Percentiles rank a stretch among this genome's conserved stretches.
These are phyloP conservation scores for Huntiella moniliformis DNA, from an alignment of 2,329 filamentous ascomycete species.

Conservation along the genomic window DNA sequence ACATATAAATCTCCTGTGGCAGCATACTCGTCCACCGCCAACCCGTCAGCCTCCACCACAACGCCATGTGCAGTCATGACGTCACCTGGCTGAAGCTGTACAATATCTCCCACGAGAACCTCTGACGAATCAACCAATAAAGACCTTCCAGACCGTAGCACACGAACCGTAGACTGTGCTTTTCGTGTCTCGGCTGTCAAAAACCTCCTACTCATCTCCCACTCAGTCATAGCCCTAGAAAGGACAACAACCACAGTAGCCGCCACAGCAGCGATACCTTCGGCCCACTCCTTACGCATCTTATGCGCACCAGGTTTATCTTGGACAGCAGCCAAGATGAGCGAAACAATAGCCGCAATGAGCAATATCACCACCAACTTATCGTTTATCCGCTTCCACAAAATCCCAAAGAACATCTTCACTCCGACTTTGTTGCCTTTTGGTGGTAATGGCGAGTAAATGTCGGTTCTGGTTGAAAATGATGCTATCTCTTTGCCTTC, in stretches of 20 bases:
- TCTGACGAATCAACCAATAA: conserved; percentile 52
- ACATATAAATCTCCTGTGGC: conserved; percentile 60
- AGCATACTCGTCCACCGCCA: conserved; percentile 49
- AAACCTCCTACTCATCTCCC: conserved; percentile 66
- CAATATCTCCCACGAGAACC: conserved; percentile 53
- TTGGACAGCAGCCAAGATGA: conserved; percentile 58
- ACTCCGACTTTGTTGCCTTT: neutral
- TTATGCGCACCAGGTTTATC: conserved; percentile 34
- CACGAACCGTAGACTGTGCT: conserved; percentile 54
- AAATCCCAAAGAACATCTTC: conserved; percentile 4
- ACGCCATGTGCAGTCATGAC: conserved; percentile 56
- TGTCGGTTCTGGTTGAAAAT: too few species aligned
- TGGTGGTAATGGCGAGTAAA: neutral
- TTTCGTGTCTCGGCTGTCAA: conserved; percentile 67
- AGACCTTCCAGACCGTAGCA: conserved; percentile 54
- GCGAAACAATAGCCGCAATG: conserved; percentile 51
- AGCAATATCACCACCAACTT: conserved; percentile 59
- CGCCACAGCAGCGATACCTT: conserved; percentile 61
- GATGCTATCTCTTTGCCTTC: too few species aligned
- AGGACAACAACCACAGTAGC: conserved; percentile 59
- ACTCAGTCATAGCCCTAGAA: conserved; percentile 64
- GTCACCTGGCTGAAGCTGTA: conserved; percentile 56
- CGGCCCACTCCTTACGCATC: conserved; percentile 57
- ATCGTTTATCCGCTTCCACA: conserved; percentile 67
- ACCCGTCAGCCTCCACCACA: conserved; percentile 44